Evolutionary conservation across 345 rosid genomes (phyloP), one percentile per base, ranked within the genome.

Genomic region (Populus deltoides): DNA sequence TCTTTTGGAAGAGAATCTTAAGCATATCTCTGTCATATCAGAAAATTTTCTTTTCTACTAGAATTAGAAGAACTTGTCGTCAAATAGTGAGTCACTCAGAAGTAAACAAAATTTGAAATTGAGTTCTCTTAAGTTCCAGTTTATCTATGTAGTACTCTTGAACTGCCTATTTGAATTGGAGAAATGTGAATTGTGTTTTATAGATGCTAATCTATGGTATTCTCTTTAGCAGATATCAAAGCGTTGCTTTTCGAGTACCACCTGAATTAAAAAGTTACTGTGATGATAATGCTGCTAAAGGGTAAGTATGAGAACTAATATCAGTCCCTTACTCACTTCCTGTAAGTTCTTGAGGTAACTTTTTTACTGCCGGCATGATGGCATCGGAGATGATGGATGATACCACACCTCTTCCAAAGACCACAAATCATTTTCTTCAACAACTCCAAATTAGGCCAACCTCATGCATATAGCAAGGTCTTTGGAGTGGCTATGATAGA

Each of bases 201-300:
- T 51, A 76, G 20, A 75, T 70, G 66, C 75, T 81, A 68, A 74
- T 55, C 31, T 43, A 20, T 71, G 18, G 8, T 77, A 45, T 66
- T 80, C 79, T 29, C 57, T 51, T 79, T 83, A 41, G 20, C 93
- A 95, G 98, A 83, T 93, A 86, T 83, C 99, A 95, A 82, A 91
- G 97, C 80, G 87, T 90, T 72, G 98, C 90, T 79, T 95, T 93
- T 83, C 93, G 98, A 86, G 91, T 92, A 38, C 97, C 97, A 61
- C 94, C 91, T 68, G 82, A 82, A 70, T 81, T 95, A 78, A 83
- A 90, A 83, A 87, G 90, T 81, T 88, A 85, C 79, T 83, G 86
- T 75, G 94, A 89, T 79, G 84, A 89, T 70, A 78, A 82, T 53
- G 77, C 85, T 61, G 82, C 83, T 75, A 85, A 84, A 45, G 78